Evolutionary conservation across 352 stramenopile genomes (phyloP), one percentile per base, ranked within the genome.

Genomic region (Phytophthora cactorum): DNA sequence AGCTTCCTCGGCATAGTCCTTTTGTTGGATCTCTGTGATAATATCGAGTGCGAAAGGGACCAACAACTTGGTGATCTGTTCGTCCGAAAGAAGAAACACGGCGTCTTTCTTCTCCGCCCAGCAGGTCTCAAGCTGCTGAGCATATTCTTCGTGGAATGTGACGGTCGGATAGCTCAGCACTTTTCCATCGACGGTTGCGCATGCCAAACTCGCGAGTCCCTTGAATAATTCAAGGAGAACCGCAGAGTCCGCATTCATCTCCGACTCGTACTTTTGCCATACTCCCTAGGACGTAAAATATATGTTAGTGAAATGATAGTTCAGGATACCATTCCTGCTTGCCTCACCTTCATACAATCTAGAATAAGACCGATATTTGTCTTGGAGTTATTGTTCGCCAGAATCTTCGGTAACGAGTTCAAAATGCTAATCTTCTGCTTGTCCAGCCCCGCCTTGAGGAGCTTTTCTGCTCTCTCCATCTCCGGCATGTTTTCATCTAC

Each of bases 341-440:
- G 27, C 22, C 34, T 43, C 50, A 92, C 87, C 82, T 92, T 93
- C 59, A 93, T 87, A 52, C 84, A 91, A 28, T 95, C 83, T 5
- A 95, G 61, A 9, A 93, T 32, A 34, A 87, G 7, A 4, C 66
- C 12, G n/a, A 93, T 49, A 55, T 89, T 95, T 31, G 71, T 52
- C 59, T 93, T 95, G 15, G 83, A 84, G 59, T 90, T 91, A 63
- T 88, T 91, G 67, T 68, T 82, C 7, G 87, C 79, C 25, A 95
- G 46, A 41, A 93, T 91, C 43, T 84, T 91, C 4, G 87, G 82
- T 1, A 95, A 57, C 1, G 85, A 86, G 38, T 75, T 66, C 41
- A 95, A 68, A 11, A 95, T 80, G 52, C 81, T 93, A 58, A 95
- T 84, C 53, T 92, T 92, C 38, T 95, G 87, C 57, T 89, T 90